These are phyloP conservation scores for Stephanodiscus minutulus DNA, from an alignment of 108 stramenopile genomes.

Conservation along the genomic window DNA sequence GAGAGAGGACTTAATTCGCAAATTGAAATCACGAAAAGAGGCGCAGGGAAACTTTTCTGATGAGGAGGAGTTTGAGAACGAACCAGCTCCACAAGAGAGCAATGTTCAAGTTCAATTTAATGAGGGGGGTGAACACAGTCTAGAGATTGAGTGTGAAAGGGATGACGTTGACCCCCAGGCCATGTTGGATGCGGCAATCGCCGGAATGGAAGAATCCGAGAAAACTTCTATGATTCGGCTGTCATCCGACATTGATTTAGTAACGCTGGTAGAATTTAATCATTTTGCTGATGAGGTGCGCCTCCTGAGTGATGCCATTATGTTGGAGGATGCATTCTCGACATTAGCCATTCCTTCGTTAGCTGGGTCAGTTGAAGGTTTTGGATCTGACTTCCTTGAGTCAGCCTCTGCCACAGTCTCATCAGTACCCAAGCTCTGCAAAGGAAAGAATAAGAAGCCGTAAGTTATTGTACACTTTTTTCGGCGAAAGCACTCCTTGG, in stretches of 20 bases:
- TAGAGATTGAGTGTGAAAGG: background rate
- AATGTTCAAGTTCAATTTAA: background rate
- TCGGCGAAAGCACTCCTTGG: constrained; percentile 1
- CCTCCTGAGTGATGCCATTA: constrained; percentile 63
- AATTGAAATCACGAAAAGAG: constrained; percentile 19
- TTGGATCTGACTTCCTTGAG: constrained; percentile 52
- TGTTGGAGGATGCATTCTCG: constrained; percentile 57
- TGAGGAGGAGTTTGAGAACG: constrained; percentile 27
- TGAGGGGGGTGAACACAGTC: constrained; percentile 6
- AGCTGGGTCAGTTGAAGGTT: constrained; percentile 70
- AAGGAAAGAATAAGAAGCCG: constrained; percentile 46
- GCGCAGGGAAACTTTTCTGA: constrained; percentile 16
- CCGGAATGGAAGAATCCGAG: background rate
- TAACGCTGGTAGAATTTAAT: background rate
- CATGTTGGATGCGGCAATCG: constrained; percentile 29
- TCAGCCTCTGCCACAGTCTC: constrained; percentile 26
- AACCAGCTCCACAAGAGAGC: background rate
- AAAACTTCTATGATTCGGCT: background rate
- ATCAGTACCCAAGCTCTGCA: constrained; percentile 49
- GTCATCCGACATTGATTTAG: background rate
- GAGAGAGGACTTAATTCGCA: constrained; percentile 20
- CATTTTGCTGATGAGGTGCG: constrained; percentile 29
- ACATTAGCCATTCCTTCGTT: constrained; percentile 47
- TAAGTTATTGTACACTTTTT: constrained; percentile 17
- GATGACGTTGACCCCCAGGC: constrained; percentile 18